Percentiles rank a stretch among this genome's conserved stretches.
Conservation (phyloP, 345 rosid species). For the Turritis glabra region DNA sequence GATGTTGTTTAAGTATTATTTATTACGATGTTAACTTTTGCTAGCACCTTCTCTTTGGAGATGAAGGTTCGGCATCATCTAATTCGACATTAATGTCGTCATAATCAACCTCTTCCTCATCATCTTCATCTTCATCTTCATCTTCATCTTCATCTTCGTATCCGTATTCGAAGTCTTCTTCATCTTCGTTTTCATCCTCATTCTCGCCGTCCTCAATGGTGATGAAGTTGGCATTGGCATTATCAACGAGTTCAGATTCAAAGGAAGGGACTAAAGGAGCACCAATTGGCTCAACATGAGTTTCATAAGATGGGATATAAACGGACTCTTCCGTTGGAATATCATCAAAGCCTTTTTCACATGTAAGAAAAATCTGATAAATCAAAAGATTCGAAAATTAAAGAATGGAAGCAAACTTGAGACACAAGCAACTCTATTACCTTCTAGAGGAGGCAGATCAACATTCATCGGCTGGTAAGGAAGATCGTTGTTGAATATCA, state of each 20-base stretch:
- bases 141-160: background rate
- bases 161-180: background rate
- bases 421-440: constrained; percentile 1
- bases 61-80: background rate
- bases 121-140: background rate
- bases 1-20: background rate
- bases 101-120: background rate
- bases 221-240: background rate
- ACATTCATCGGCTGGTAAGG: background rate
- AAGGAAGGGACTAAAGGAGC: background rate
- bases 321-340: constrained; percentile 10
- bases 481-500: background rate
- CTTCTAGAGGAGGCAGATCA: constrained; percentile 7
- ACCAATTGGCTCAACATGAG: constrained; percentile 24
- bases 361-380: background rate
- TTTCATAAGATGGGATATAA: constrained; percentile 16
- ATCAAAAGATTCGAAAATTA: background rate
- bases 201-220: background rate
- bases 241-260: background rate
- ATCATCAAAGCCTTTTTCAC: background rate
- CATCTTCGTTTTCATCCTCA: background rate
- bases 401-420: background rate
- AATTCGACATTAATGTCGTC: background rate
- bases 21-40: background rate
- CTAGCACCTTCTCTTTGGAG: constrained; percentile 26